These are phyloP conservation scores for Ogataea nitratoaversa DNA, from an alignment of 805 yeast genomes.

Conservation along the genomic window DNA sequence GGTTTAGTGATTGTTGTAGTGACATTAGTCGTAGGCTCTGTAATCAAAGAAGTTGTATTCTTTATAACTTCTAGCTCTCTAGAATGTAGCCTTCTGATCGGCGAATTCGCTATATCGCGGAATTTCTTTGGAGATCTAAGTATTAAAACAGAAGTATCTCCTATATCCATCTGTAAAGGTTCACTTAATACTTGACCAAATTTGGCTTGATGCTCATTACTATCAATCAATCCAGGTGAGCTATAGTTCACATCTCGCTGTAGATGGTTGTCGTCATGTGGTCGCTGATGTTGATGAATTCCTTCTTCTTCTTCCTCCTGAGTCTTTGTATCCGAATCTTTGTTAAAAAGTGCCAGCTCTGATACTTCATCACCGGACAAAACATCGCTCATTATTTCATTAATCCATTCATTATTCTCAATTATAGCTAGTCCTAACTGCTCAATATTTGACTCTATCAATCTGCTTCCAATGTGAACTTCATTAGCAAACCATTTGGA, in stretches of 20 bases:
- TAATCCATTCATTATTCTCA: conserved; percentile 28
- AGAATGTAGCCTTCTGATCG: conserved; percentile 13
- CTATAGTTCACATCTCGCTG: too few relatives aligned
- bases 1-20: neutral
- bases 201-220: too few relatives aligned
- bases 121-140: conserved; percentile 24
- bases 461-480: conserved; percentile 22
- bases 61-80: conserved; percentile 17
- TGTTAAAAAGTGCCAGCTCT: conserved; percentile 9
- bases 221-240: too few relatives aligned
- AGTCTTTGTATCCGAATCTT: neutral
- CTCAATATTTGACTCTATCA: conserved; percentile 22
- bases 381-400: conserved; percentile 25
- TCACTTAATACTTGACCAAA: neutral
- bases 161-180: neutral
- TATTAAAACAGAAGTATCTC: conserved; percentile 12
- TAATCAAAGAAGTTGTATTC: conserved; percentile 13
- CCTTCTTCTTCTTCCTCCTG: neutral
- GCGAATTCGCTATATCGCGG: conserved; percentile 15
- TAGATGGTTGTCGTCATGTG: too few relatives aligned
- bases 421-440: conserved; percentile 21
- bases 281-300: neutral
- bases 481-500: conserved; percentile 32
- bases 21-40: neutral
- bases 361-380: conserved; percentile 9